These are phyloP conservation scores for Podaxis sp. DNA, from an alignment of 768 basidiomycete genomes.

Conservation along the genomic window DNA sequence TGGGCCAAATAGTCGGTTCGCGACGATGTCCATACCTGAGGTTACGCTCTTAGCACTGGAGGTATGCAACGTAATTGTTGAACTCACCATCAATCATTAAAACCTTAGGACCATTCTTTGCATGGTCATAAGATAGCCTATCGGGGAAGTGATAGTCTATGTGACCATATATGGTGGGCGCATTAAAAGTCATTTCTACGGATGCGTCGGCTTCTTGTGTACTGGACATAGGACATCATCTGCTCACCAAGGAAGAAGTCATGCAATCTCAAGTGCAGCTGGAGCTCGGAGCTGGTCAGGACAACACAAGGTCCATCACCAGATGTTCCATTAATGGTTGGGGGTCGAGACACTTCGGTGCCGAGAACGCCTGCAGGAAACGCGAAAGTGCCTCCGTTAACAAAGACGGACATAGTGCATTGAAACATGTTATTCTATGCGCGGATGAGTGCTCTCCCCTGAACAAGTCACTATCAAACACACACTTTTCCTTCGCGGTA, in stretches of 20 bases:
- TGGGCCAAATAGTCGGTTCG: slow-evolving; percentile 88
- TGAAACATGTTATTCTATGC: slow-evolving; percentile 82
- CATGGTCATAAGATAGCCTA: slow-evolving; percentile 12
- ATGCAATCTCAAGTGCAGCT: slow-evolving; percentile 74
- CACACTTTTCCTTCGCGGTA: slow-evolving; percentile 78
- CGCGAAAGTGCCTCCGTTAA: slow-evolving; percentile 52
- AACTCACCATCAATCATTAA: slow-evolving; percentile 49
- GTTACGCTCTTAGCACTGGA: slow-evolving; percentile 2
- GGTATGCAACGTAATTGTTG: neutral
- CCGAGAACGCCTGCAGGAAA: slow-evolving; percentile 70
- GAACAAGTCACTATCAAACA: neutral
- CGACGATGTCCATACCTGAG: slow-evolving; percentile 75
- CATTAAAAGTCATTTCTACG: slow-evolving; percentile 77
- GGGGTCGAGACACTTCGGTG: slow-evolving; percentile 35
- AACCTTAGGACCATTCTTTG: slow-evolving; percentile 24
- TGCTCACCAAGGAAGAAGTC: slow-evolving; percentile 83
- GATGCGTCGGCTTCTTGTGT: neutral
- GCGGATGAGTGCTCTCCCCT: neutral
- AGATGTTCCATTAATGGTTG: slow-evolving; percentile 21
- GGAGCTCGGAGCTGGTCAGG: slow-evolving; percentile 63
- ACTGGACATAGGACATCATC: neutral
- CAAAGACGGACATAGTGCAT: slow-evolving; percentile 55
- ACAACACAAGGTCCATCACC: slow-evolving; percentile 51
- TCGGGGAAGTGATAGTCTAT: slow-evolving; percentile 45
- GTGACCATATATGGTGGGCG: slow-evolving; percentile 55